These are phyloP conservation scores for Alternaria alternata DNA, from an alignment of 2,329 filamentous ascomycete species.

Conservation along the genomic window DNA sequence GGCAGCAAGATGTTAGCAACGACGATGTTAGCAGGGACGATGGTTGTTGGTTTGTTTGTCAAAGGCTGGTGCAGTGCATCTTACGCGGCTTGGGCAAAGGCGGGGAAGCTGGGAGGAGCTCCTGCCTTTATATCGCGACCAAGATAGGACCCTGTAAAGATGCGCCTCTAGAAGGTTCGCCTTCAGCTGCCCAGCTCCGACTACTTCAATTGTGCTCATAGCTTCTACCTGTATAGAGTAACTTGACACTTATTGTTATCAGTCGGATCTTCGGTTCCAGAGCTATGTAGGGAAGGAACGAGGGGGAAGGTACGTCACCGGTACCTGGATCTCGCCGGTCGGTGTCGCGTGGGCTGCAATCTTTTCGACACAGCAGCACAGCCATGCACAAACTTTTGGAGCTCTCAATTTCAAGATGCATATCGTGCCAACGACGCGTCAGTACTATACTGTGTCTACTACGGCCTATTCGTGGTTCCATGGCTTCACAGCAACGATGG, in stretches of 20 bases:
- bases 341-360: slow-evolving; percentile 12
- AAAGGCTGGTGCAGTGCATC: slow-evolving; percentile 23
- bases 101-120: slow-evolving; percentile 25
- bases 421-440: neutral
- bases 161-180: slow-evolving; percentile 21
- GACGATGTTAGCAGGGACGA: slow-evolving; percentile 3
- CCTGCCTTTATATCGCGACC: slow-evolving; percentile 21
- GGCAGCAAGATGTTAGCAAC: slow-evolving; percentile 6
- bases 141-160: slow-evolving; percentile 8
- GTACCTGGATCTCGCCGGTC: slow-evolving; percentile 21
- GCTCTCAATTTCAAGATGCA: neutral
- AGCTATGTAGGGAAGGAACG: slow-evolving; percentile 7
- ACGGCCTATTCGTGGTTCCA: neutral
- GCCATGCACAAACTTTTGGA: neutral
- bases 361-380: neutral
- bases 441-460: neutral
- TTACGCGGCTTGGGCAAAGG: slow-evolving; percentile 22
- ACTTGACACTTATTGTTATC: slow-evolving; percentile 5
- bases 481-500: neutral
- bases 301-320: slow-evolving; percentile 19
- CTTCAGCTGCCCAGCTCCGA: slow-evolving; percentile 6
- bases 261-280: slow-evolving; percentile 16
- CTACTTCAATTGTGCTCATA: slow-evolving; percentile 7
- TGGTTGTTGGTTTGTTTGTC: slow-evolving; percentile 23
- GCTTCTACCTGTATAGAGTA: neutral